These are phyloP conservation scores for Allomyces arbusculus DNA, from an alignment of 192 early-diverging fungal species.

Conservation along the genomic window DNA sequence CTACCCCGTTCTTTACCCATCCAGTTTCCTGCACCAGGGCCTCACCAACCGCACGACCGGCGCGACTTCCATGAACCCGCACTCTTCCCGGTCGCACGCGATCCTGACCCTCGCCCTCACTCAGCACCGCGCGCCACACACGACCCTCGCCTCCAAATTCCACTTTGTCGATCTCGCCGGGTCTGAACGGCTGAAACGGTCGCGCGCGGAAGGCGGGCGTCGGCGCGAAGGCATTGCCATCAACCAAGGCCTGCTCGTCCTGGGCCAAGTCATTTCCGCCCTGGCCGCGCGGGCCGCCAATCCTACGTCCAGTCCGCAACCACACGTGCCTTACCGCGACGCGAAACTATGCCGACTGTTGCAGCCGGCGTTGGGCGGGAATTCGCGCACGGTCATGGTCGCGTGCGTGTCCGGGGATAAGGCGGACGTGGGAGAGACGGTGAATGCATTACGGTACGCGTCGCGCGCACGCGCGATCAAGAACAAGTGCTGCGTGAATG, in stretches of 20 bases:
- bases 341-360: slow-evolving; percentile 49
- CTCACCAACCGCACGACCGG: slow-evolving; percentile 55
- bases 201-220: slow-evolving; percentile 36
- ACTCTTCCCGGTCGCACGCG: slow-evolving; percentile 53
- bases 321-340: slow-evolving; percentile 56
- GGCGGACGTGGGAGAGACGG: slow-evolving; percentile 48
- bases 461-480: slow-evolving; percentile 47
- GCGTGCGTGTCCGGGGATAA: slow-evolving; percentile 45
- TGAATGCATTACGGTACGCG: slow-evolving; percentile 60
- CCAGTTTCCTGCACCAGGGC: slow-evolving; percentile 24
- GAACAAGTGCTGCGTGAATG: slow-evolving; percentile 17
- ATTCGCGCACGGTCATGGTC: slow-evolving; percentile 65
- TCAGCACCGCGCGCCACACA: slow-evolving; percentile 14
- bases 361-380: slow-evolving; percentile 57
- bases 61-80: slow-evolving; percentile 51
- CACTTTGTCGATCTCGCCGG: slow-evolving; percentile 64
- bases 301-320: slow-evolving; percentile 20
- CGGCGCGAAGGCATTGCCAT: slow-evolving; percentile 63
- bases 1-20: too few species aligned
- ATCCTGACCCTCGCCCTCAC: slow-evolving; percentile 43
- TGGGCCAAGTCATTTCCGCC: slow-evolving; percentile 61
- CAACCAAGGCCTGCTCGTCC: slow-evolving; percentile 48
- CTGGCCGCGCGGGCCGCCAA: slow-evolving; percentile 12
- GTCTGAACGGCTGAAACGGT: slow-evolving; percentile 40
- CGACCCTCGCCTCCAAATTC: slow-evolving; percentile 28